Evolutionary conservation across 495 filamentous ascomycete species (phyloP), one percentile per base, ranked within the genome.

Genomic region (Daldinia concentrica): DNA sequence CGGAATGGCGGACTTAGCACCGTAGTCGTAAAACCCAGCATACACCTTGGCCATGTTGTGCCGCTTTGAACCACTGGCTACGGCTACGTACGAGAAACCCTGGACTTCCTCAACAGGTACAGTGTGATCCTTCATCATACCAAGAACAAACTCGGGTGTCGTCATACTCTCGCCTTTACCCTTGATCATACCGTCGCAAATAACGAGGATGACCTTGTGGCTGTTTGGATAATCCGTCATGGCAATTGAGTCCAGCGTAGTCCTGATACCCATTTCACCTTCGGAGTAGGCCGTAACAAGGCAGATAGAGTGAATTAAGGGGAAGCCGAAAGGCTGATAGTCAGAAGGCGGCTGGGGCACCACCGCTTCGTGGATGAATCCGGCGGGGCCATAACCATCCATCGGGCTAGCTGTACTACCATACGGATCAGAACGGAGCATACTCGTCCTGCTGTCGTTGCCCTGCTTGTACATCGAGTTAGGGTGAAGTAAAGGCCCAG

Each of bases 1-100:
- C 0, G 95, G 91, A 58, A 99, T 90, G 64, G 86, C 80, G 4
- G 92, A 95, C 64, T 90, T 85, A 17, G 88, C 82, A 63, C 96
- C 96, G 73, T 98, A 99, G 81, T 97, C 93, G 78, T 99, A 99
- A 83, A 98, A 98, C 48, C 95, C 95, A 54, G 94, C 90, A 78
- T 98, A 98, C 55, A 99, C 89, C 85, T 98, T 97, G 70, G 96
- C 93, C 96, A 98, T 98, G 80, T 98, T 98, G 86, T 98, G 96
- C 61, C 96, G 88, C 84, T 98, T 99, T 34, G 94, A 93, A 27
- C 95, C 96, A 72, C 91, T 94, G 15, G 96, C 93, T 4, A 99
- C 96, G 2, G 96, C 96, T 17, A 99, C 95, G 74, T 98, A 99
- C 2, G 94, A 97, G 82, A 93, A 98, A 0, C 92, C 86, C 63